Base-by-base conservation (phyloP, 495 filamentous ascomycete species). In the Aspergillus steynii region DNA sequence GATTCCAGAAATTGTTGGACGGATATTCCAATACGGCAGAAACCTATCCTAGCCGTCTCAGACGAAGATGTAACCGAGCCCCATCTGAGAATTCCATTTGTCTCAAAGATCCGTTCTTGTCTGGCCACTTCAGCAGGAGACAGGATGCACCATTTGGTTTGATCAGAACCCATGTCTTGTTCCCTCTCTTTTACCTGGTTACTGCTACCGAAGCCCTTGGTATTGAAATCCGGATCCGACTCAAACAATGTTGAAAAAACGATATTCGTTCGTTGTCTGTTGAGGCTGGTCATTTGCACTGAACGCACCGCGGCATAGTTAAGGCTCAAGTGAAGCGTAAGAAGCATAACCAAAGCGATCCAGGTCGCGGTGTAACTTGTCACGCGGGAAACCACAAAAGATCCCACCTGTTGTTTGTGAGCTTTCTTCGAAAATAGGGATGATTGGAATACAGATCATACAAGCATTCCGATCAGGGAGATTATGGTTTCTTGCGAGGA, bases 401-500 rank as follows among this genome's bases (percentile, higher is more conserved):
- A 94, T 0, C 94, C 94, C 26, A 82, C 88, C 86, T 88, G 58
- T 48, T 37, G 5, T 52, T 37, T 49, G 1, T 50, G 56, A 28
- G 59, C 42, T 55, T 20, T 29, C 53, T 20, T 29, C 53, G 47
- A 61, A 32, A 29, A 59, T 48, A 45, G 2, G 10, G 51, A 28
- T 27, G 58, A 58, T 29, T 58, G 31, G 37, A 53, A 58, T 32
- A n/a, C 46, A 15, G 50, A n/a, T 70, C 84, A 71, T 75, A 90
- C 87, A 59, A 97, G 80, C 92, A 97, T 95, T 0, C 94, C 94
- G 46, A 96, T 42, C 46, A 99, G 81, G 2, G 91, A 94, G 56
- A 99, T 93, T 45, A 97, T 82, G 0, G 94, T 99, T 76, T 99
- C 94, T 78, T 99, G 94, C 61, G 90, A 94, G 27, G 93, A 94